Percentiles rank a stretch among this genome's conserved stretches.
phyloP scores from a whole-genome alignment of 2,329 filamentous ascomycete genomes.

The Fusarium poae region DNA sequence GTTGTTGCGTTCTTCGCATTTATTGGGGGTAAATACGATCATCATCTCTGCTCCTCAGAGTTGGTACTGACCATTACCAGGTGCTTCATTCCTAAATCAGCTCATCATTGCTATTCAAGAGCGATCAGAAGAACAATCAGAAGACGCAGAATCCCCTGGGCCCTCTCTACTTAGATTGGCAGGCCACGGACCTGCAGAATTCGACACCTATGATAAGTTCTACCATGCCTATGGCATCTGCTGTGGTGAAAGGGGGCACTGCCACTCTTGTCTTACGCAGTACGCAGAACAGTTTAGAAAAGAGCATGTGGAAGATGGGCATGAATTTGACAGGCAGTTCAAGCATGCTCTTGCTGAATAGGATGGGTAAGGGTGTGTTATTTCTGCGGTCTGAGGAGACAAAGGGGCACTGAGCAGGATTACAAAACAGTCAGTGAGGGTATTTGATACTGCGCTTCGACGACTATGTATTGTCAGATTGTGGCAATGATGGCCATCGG shows the following conservation, averaged over 20 bases:
- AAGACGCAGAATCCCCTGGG: rapidly evolving
- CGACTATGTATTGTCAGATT: neutral
- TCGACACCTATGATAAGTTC: neutral
- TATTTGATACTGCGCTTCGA: neutral
- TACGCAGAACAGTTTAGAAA: neutral
- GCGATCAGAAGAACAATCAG: neutral
- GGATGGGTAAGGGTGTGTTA: neutral
- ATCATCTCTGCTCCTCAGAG: neutral
- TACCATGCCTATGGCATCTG: conserved; percentile 13
- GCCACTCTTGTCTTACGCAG: neutral
- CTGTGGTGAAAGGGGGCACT: neutral
- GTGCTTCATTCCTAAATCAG: conserved; percentile 4
- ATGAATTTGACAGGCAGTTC: neutral
- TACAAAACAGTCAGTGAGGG: neutral
- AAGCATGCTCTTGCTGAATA: neutral
- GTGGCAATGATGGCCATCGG: no score
- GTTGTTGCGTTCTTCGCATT: neutral
- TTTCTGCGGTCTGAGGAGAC: neutral
- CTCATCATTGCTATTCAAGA: neutral
- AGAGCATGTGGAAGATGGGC: no score
- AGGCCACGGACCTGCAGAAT: neutral
- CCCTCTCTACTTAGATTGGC: neutral
- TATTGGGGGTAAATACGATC: neutral
- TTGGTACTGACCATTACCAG: neutral
- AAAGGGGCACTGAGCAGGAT: neutral